Conservation (phyloP, 2,329 filamentous ascomycete species). For the Penicillium sp. region DNA sequence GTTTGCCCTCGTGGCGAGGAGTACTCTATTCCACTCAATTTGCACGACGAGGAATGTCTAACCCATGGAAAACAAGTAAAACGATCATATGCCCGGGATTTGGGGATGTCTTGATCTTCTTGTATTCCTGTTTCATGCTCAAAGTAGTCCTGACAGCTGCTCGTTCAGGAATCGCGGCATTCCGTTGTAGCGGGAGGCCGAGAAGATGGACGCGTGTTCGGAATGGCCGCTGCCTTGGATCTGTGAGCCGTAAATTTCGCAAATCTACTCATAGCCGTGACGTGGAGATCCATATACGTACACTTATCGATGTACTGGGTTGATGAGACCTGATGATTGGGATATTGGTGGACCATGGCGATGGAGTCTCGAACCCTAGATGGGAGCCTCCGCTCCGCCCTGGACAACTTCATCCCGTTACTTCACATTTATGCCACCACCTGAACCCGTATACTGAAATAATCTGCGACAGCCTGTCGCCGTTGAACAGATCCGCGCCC, state of each 20-base stretch:
- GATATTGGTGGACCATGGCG: not conserved
- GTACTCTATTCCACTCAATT: not conserved
- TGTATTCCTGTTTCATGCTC: not conserved
- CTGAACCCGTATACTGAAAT: not conserved
- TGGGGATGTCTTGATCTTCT: not conserved
- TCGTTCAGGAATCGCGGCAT: conserved; percentile 10
- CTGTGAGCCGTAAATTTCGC: conserved; percentile 1
- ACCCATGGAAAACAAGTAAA: not conserved
- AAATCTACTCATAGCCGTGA: not conserved
- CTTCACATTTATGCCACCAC: not conserved
- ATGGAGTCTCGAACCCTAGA: not conserved
- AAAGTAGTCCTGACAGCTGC: conserved; percentile 7
- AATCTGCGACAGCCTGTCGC: not conserved
- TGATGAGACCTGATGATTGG: not conserved
- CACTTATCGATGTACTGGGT: not conserved
- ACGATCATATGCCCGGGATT: not conserved
- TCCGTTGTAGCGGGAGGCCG: conserved; percentile 10
- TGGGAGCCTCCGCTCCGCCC: not conserved
- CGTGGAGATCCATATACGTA: not conserved
- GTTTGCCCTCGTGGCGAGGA: not conserved
- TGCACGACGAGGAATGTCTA: not conserved
- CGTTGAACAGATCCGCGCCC: no score
- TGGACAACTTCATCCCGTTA: not conserved
- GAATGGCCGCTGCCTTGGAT: conserved; percentile 19
- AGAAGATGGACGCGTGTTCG: conserved; percentile 26